These are phyloP conservation scores for Chamaecrista fasciculata DNA, from an alignment of 306 rosid species.

Conservation along the genomic window DNA sequence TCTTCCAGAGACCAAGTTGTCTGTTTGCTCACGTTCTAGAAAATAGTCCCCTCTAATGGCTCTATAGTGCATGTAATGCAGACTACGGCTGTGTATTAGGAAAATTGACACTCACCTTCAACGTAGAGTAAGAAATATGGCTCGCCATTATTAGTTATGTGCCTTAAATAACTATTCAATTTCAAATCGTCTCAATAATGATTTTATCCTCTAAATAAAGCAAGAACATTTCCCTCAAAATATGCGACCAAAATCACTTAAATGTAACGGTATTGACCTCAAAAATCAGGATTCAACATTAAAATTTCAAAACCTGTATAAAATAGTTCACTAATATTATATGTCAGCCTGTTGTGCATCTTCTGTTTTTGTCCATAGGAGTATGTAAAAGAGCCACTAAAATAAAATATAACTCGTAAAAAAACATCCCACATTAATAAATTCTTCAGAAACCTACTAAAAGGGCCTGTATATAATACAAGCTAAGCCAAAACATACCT, in stretches of 20 bases:
- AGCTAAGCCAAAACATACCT: slow-evolving; percentile 19
- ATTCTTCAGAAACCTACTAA: neutral
- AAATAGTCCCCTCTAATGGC: no score
- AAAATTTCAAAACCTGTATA: neutral
- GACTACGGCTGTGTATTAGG: no score
- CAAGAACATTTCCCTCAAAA: neutral
- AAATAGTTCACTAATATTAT: neutral
- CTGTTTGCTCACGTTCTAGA: no score
- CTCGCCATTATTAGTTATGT: neutral
- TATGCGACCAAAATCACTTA: neutral
- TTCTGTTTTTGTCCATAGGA: neutral
- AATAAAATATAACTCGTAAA: neutral
- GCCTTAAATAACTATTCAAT: neutral
- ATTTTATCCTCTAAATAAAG: neutral
- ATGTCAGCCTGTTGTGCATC: neutral
- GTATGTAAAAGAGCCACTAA: neutral
- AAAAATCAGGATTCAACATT: neutral
- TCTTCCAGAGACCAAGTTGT: no score
- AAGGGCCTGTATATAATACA: neutral
- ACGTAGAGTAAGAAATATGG: neutral
- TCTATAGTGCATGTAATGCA: no score
- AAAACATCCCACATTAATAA: neutral
- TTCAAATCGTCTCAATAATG: neutral
- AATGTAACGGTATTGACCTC: neutral
- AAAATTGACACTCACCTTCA: no score